Base-by-base conservation (phyloP, 2,329 filamentous ascomycete genomes). In the Tolypocladium inflatum region DNA sequence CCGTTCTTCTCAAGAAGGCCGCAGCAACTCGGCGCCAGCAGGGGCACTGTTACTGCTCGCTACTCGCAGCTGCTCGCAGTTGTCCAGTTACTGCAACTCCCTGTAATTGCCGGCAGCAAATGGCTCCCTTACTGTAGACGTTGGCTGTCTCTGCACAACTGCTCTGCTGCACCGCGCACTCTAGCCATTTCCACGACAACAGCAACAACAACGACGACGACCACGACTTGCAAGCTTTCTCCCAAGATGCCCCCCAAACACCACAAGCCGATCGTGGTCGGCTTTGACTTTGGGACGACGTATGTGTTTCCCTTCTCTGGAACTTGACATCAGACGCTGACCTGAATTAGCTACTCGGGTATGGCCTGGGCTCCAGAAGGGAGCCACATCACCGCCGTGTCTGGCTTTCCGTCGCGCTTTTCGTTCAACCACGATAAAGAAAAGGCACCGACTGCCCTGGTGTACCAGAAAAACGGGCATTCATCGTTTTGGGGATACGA, bases 271-370 rank as follows among this genome's bases (percentile, higher is more conserved):
- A 64, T 77, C 2, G 61, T 76, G 21, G 62, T 78, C 2, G 73
- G 76, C 0, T 69, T 80, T 8, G 77, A 79, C 43, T 78, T 80
- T 52, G 77, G 76, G 0, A 80, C 78, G 0, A 80, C 76, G 65
- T 77, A 59, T 59, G 71, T 63, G 15, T 21, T 17, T 2, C 4
- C 11, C 38, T 39, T 38, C 0, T 8, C 38, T 39, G 1, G 7
- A 8, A 39, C 15, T 19, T 8, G 17, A 19, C 17, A 39, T 3
- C 10, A 15, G 9, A 43, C 13, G 35, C 56, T 66, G 33, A 65
- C 9, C 1, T 1, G 8, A 15, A 2, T 3, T 35, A 75, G 73
- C 0, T 73, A 66, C 55, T 78, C 76, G 0, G 76, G 76, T 0
- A 64, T 77, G 0, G 71, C 76, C 0, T 79, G 70, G 67, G 71